Percentiles rank a stretch among this genome's conserved stretches.
These are phyloP conservation scores for Debaryomyces sp. DNA, from an alignment of 1,139 yeast species.

Conservation along the genomic window DNA sequence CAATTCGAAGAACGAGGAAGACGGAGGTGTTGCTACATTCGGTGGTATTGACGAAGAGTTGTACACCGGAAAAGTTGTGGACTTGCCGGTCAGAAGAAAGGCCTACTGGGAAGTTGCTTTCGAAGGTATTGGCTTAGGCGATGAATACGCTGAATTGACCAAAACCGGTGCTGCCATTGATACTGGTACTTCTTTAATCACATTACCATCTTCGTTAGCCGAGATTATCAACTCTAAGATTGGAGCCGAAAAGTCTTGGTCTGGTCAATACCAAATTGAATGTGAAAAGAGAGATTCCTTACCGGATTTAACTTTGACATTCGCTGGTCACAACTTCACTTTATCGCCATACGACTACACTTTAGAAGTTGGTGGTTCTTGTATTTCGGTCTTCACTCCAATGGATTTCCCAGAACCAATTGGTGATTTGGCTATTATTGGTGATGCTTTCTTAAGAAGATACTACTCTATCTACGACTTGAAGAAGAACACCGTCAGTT, in stretches of 20 bases:
- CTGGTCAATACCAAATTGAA: conserved; percentile 93
- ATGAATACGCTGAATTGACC: conserved; percentile 80
- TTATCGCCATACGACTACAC: conserved; percentile 88
- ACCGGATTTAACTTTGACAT: conserved; percentile 89
- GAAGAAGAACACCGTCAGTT: conserved; percentile 88
- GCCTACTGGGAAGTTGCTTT: conserved; percentile 99
- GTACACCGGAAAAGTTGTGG: conserved; percentile 80
- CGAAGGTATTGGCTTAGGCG: conserved; percentile 88
- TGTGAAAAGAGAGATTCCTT: conserved; percentile 79
- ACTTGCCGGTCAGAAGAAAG: conserved; percentile 98
- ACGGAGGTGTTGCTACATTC: conserved; percentile 90
- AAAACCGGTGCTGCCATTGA: conserved; percentile 96
- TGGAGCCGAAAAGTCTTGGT: conserved; percentile 96
- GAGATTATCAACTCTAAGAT: conserved; percentile 93
- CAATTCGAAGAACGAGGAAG: conserved; percentile 58
- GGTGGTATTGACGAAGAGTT: conserved; percentile 86
- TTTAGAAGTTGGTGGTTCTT: conserved; percentile 88
- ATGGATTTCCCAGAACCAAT: conserved; percentile 97
- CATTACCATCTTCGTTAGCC: conserved; percentile 92
- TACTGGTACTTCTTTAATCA: conserved; percentile 95
- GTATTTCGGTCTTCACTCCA: conserved; percentile 95
- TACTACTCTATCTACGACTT: conserved; percentile 93
- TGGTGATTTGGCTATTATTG: conserved; percentile 93
- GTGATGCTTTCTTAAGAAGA: conserved; percentile 95
- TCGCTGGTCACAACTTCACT: conserved; percentile 89